Conservation (phyloP, 495 filamentous ascomycete genomes). For the Durotheca rogersii region DNA sequence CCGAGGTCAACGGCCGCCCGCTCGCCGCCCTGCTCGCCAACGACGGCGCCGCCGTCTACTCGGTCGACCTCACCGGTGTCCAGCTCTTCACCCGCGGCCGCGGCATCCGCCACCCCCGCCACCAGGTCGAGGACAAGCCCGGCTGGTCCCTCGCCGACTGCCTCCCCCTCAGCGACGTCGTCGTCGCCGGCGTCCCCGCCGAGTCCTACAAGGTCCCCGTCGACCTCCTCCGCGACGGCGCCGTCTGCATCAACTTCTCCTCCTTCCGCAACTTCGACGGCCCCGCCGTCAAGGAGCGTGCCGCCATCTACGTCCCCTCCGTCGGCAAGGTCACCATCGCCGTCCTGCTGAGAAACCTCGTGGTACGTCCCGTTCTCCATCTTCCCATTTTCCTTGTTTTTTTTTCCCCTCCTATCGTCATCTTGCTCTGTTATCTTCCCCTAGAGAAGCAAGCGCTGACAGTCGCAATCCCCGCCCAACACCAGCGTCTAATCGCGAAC, state of each 20-base stretch:
- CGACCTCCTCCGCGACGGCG: constrained; percentile 77
- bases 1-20: constrained; percentile 91
- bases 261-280: constrained; percentile 90
- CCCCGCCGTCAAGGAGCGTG: constrained; percentile 83
- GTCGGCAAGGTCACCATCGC: constrained; percentile 98
- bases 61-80: constrained; percentile 87
- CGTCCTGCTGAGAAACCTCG: constrained; percentile 80
- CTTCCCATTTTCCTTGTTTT: no score
- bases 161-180: constrained; percentile 83
- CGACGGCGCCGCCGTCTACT: constrained; percentile 93
- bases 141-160: constrained; percentile 76
- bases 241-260: constrained; percentile 96
- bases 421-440: no score
- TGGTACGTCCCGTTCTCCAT: no score
- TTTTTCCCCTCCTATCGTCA: no score
- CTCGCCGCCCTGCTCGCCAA: constrained; percentile 94
- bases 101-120: constrained; percentile 75
- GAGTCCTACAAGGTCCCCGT: constrained; percentile 85
- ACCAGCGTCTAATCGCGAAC: constrained; percentile 47
- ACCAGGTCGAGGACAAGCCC: constrained; percentile 79
- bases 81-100: constrained; percentile 87
- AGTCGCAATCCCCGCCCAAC: constrained; percentile 1
- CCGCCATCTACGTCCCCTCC: constrained; percentile 94
- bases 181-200: constrained; percentile 89
- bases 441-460: no score